A percentile compares a stretch with the other conserved stretches of the same genome.
phyloP scores from a whole-genome alignment of 352 stramenopile genomes.

The Globisporangium okanoganense region DNA sequence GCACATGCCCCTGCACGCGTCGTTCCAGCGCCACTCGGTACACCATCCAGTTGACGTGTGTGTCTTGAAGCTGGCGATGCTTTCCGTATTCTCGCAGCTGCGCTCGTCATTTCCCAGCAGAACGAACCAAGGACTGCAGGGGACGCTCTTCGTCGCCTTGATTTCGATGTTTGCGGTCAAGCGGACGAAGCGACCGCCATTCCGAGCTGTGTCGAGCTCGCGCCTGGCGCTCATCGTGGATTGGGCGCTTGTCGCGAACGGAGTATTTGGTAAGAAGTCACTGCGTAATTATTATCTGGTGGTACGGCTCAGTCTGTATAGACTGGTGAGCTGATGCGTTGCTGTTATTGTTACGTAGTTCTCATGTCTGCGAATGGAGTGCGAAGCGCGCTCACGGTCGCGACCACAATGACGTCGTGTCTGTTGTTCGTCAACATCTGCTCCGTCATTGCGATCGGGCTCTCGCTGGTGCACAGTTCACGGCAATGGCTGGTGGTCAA shows the following conservation, averaged over 20 bases:
- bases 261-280: conserved; percentile 39
- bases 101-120: conserved; percentile 33
- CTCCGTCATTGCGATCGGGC: conserved; percentile 19
- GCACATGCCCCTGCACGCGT: conserved; percentile 49
- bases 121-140: conserved; percentile 48
- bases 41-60: conserved; percentile 34
- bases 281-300: not conserved
- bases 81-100: conserved; percentile 47
- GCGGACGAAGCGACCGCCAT: conserved; percentile 24
- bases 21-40: conserved; percentile 32
- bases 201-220: conserved; percentile 35
- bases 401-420: conserved; percentile 43
- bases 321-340: not conserved
- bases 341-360: conserved; percentile 20
- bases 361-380: conserved; percentile 54
- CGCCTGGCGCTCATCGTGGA: conserved; percentile 26
- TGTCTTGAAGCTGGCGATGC: conserved; percentile 40
- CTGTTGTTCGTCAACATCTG: conserved; percentile 44
- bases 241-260: conserved; percentile 44
- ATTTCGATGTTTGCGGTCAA: conserved; percentile 23
- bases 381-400: conserved; percentile 57
- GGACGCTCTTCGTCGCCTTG: conserved; percentile 33
- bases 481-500: conserved; percentile 5
- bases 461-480: conserved; percentile 16
- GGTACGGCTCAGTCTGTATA: not conserved